phyloP scores from a whole-genome alignment of 768 basidiomycete genomes.

The Mycena epipterygia region DNA sequence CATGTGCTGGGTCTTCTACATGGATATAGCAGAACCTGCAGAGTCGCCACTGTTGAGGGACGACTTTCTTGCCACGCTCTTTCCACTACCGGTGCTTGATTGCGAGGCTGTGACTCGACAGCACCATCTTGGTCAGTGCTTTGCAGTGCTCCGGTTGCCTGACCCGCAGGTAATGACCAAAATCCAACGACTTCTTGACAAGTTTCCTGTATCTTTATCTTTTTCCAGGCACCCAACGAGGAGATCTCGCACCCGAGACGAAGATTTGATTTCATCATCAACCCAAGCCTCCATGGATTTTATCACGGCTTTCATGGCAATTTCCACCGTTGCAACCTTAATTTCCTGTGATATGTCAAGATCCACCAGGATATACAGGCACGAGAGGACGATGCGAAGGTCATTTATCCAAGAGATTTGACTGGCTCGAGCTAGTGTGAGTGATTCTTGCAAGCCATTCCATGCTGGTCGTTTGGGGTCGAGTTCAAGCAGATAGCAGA shows the following conservation, averaged over 20 bases:
- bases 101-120: not conserved
- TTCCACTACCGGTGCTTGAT: slow-evolving; percentile 17
- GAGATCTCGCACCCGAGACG: not conserved
- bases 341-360: not conserved
- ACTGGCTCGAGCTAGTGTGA: no score
- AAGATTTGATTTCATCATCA: slow-evolving; percentile 1
- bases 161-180: slow-evolving; percentile 7
- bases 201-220: not conserved
- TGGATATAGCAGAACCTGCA: not conserved
- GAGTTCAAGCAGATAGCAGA: slow-evolving; percentile 2
- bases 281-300: slow-evolving; percentile 18
- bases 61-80: slow-evolving; percentile 11
- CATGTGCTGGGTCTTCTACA: not conserved
- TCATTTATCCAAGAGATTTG: slow-evolving; percentile 8
- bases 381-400: not conserved
- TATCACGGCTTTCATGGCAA: not conserved
- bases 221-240: not conserved
- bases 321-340: not conserved
- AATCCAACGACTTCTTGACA: no score
- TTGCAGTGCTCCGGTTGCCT: slow-evolving; percentile 10
- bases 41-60: slow-evolving; percentile 7
- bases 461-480: not conserved
- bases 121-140: not conserved
- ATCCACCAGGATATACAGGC: not conserved
- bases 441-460: no score